Percentiles rank a stretch among this genome's conserved stretches.
phyloP scores from a whole-genome alignment of 176 grass and related monocot genomes.

The Raddia distichophylla region DNA sequence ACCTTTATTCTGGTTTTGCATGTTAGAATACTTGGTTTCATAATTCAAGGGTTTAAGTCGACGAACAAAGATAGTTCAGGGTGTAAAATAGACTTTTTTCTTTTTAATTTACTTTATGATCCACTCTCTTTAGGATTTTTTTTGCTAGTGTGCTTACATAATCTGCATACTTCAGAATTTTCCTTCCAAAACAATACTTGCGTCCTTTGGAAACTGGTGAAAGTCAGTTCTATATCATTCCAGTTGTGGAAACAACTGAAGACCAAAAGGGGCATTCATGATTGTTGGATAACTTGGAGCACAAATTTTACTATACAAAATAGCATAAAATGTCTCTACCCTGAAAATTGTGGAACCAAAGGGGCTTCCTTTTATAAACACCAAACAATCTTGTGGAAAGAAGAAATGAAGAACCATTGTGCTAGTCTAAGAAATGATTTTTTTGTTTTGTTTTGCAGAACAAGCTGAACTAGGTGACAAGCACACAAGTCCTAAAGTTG shows the following conservation, averaged over 20 bases:
- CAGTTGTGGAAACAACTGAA: background rate
- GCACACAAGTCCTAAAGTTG: slow-evolving; percentile 30
- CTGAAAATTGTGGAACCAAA: background rate
- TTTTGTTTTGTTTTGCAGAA: slow-evolving; percentile 57
- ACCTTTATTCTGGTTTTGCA: no score
- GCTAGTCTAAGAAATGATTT: slow-evolving; percentile 5
- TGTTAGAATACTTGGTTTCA: no score
- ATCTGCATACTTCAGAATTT: slow-evolving; percentile 18
- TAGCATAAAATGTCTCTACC: background rate
- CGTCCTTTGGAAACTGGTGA: background rate
- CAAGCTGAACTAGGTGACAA: slow-evolving; percentile 55
- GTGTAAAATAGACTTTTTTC: no score
- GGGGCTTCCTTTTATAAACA: background rate
- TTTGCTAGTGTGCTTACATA: background rate
- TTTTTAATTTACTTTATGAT: slow-evolving; percentile 21
- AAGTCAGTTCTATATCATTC: background rate
- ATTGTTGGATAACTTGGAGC: background rate
- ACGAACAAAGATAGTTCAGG: no score
- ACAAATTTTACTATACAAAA: slow-evolving; percentile 6
- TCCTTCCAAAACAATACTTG: background rate
- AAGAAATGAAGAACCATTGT: background rate
- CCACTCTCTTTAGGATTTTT: background rate
- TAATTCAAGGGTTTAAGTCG: no score
- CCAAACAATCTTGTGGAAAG: slow-evolving; percentile 3
- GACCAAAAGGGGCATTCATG: background rate